Evolutionary conservation across 345 rosid species (phyloP), one percentile per base, ranked within the genome.

Genomic region (Eucalyptus grandis): DNA sequence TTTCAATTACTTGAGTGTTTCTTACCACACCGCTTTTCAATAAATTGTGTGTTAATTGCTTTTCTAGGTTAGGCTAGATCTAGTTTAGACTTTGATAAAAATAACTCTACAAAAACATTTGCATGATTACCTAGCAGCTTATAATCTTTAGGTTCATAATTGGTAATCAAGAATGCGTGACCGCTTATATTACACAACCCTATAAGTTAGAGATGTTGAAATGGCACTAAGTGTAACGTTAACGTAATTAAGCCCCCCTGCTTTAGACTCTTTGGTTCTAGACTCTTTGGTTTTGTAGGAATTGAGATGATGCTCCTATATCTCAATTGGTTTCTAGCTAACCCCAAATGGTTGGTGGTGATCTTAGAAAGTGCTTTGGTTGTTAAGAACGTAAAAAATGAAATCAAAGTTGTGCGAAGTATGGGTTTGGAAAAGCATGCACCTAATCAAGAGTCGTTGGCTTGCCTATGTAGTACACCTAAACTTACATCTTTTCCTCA

Each of bases 261-360:
- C n/a, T 27, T 60, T 49, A 49, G 26, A 56, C 9, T 56, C 62
- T 56, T 24, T 22, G 26, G 27, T 22, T 56, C 4, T 46, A 49
- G 30, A 58, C 10, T 58, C 65, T 56, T 26, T 56, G 27, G 30
- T 24, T 56, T 0, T 3, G 4, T 62, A 62, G 1, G 69, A 62
- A 27, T 12, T 13, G 31, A 30, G 15, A 62, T 27, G 69, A 62
- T 1, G 8, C 34, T 0, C n/a, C 16, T 34, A 62, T 8, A 26
- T 60, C 15, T 60, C 15, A 27, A 27, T 60, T 60, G 67, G 1
- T 27, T 27, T 60, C 15, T 27, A 60, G 67, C 8, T 6, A 60
- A 11, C 30, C 31, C 4, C 67, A 60, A 60, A 26, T 26, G n/a
- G 69, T 2, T 62, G 0, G 69, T 62, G 31, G 3, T 0, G 0